phyloP scores from a whole-genome alignment of 345 rosid genomes.

The Gossypium stocksii region DNA sequence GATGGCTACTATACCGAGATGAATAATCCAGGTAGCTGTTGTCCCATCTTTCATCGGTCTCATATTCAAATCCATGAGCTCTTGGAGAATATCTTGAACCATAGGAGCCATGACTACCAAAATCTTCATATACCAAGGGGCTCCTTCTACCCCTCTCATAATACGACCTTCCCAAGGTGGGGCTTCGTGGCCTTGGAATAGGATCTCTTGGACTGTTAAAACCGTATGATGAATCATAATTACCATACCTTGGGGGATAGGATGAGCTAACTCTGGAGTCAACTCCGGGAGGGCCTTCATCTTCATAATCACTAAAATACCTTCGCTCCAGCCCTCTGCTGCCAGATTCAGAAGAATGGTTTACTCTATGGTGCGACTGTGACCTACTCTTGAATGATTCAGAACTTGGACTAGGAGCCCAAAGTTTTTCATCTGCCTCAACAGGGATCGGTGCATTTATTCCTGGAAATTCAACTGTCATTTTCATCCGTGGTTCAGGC shows the following conservation, averaged over 20 bases:
- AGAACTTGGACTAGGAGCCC: constrained; percentile 46
- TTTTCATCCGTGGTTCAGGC: constrained; percentile 44
- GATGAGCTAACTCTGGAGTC: constrained; percentile 38
- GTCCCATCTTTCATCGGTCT: constrained; percentile 22
- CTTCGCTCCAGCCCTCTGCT: constrained; percentile 44
- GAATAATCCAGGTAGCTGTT: constrained; percentile 6
- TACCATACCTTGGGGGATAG: constrained; percentile 58
- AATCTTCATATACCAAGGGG: constrained; percentile 30
- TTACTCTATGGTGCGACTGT: constrained; percentile 27
- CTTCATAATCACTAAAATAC: constrained; percentile 31
- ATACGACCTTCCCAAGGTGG: constrained; percentile 29
- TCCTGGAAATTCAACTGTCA: constrained; percentile 71
- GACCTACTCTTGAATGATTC: constrained; percentile 34
- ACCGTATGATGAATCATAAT: constrained; percentile 27
- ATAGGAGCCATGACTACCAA: constrained; percentile 16
- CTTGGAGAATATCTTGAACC: constrained; percentile 25
- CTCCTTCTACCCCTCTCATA: constrained; percentile 48
- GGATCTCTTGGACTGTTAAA: constrained; percentile 27
- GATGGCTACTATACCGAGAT: background rate
- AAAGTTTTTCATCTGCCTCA: constrained; percentile 58
- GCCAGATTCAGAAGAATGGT: constrained; percentile 29
- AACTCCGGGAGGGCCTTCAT: constrained; percentile 53
- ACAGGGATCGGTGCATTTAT: constrained; percentile 79
- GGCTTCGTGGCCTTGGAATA: constrained; percentile 22
- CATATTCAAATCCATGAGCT: constrained; percentile 28